Evolutionary conservation across 257 asterid species (phyloP).

Genomic region (Coffea canephora): DNA sequence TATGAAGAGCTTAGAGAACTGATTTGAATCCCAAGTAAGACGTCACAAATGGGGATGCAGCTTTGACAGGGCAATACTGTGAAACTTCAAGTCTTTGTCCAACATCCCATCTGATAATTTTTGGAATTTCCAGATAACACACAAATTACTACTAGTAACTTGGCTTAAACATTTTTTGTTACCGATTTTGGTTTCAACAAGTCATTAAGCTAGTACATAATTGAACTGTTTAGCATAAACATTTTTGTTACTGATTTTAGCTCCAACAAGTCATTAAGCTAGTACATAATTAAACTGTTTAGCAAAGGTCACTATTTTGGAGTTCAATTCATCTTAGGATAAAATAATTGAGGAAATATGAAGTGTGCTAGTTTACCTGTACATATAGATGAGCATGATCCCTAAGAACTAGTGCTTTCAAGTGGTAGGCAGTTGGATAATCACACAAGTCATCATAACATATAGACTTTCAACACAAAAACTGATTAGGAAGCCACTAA

Average conservation of each 20-base stretch:
- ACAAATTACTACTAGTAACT: background rate
- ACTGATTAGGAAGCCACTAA: background rate
- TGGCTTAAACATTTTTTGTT: background rate
- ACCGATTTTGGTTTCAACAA: background rate
- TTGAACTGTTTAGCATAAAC: background rate
- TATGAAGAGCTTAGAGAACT: background rate
- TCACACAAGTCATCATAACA: no score
- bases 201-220: background rate
- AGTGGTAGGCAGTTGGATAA: background rate
- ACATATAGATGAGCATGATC: background rate
- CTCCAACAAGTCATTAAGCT: background rate
- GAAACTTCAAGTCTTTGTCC: background rate
- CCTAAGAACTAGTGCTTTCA: background rate
- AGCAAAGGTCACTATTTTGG: background rate
- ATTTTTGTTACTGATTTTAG: background rate
- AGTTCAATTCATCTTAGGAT: no score
- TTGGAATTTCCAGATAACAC: background rate
- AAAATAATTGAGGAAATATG: no score
- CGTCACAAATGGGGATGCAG: no score
- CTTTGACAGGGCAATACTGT: background rate
- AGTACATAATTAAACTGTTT: background rate
- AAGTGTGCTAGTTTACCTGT: no score
- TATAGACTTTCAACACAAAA: background rate
- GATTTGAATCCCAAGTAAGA: background rate
- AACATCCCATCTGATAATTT: background rate